These are phyloP conservation scores for Gelatoporia subvermispora DNA, from an alignment of 768 basidiomycete genomes.

Conservation along the genomic window DNA sequence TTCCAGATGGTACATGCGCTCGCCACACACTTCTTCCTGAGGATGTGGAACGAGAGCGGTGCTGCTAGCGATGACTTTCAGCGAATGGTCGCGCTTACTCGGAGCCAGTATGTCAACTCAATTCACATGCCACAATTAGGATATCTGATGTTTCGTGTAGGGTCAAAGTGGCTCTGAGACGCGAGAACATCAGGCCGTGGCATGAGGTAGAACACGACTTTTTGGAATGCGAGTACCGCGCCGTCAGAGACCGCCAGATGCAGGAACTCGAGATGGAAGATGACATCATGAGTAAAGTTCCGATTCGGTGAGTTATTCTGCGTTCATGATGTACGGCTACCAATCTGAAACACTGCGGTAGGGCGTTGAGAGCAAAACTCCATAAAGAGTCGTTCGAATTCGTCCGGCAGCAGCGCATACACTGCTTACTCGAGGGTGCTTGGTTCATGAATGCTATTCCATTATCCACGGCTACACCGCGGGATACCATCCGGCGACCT, in stretches of 20 bases:
- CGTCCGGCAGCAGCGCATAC: constrained; percentile 82
- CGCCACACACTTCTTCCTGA: constrained; percentile 83
- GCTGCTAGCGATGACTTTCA: constrained; percentile 72
- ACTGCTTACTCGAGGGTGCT: constrained; percentile 82
- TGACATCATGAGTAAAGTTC: constrained; percentile 79
- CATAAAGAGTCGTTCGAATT: constrained; percentile 91
- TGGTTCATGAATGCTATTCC: constrained; percentile 88
- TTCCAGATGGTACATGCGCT: constrained; percentile 76
- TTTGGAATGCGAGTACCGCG: constrained; percentile 75
- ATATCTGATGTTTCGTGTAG: constrained; percentile 32
- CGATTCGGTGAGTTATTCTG: constrained; percentile 60
- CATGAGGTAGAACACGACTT: constrained; percentile 81
- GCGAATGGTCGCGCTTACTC: constrained; percentile 71
- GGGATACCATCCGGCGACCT: constrained; percentile 52
- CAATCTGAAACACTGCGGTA: constrained; percentile 22
- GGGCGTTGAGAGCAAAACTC: constrained; percentile 78
- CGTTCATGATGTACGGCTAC: neutral
- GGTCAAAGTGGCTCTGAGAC: constrained; percentile 69
- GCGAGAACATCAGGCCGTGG: constrained; percentile 75
- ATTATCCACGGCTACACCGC: constrained; percentile 32
- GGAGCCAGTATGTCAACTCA: constrained; percentile 68
- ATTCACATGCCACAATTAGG: neutral
- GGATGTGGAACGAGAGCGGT: constrained; percentile 89
- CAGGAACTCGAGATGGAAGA: constrained; percentile 86
- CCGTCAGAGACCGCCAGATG: constrained; percentile 86